Conservation (phyloP, 371 early-diverging fungal genomes). For the Homolaphlyctis polyrhiza region DNA sequence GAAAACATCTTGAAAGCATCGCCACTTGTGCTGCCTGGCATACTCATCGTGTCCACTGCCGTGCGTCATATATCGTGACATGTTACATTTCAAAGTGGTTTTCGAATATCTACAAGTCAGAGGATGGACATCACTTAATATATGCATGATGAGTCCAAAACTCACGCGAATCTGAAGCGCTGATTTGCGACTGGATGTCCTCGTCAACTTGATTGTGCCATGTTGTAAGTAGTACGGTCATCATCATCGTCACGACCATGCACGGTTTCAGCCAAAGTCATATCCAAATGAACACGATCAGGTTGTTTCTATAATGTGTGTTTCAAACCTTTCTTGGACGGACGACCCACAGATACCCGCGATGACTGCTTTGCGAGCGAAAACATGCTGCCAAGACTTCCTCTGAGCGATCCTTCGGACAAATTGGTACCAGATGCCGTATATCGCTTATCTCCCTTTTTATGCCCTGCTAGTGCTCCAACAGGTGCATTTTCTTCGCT, state of each 20-base stretch:
- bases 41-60: neutral
- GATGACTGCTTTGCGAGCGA: neutral
- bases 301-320: neutral
- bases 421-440: neutral
- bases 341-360: neutral
- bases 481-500: neutral
- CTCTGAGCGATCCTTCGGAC: neutral
- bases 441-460: neutral
- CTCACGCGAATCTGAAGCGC: neutral
- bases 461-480: neutral
- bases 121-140: neutral
- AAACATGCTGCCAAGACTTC: neutral
- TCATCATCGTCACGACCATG: neutral
- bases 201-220: neutral
- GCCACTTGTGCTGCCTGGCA: neutral
- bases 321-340: neutral
- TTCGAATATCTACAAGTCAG: neutral
- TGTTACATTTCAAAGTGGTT: neutral
- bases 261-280: neutral
- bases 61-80: too few relatives aligned
- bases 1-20: constrained; percentile 1
- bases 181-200: neutral
- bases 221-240: neutral
- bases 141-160: neutral
- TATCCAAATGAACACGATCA: neutral